phyloP scores from a whole-genome alignment of 495 filamentous ascomycete genomes.

The Tuber calosporum region DNA sequence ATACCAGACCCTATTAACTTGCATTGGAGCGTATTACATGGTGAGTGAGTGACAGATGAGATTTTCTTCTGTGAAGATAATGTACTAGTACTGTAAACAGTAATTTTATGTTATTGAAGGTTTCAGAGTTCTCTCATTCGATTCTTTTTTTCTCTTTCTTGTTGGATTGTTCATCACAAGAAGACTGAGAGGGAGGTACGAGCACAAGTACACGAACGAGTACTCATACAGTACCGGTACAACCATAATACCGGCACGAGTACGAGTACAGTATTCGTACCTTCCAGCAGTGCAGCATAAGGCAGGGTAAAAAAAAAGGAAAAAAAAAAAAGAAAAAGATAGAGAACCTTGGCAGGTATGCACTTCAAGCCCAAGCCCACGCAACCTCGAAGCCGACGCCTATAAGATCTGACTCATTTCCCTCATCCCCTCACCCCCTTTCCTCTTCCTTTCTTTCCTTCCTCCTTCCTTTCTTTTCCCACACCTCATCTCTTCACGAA shows the following conservation, averaged over 20 bases:
- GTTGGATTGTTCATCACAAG: neutral
- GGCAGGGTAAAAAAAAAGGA: no score
- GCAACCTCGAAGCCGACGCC: constrained; percentile 12
- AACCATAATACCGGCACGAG: no score
- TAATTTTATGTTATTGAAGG: no score
- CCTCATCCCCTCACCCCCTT: constrained; percentile 28
- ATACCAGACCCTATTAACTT: neutral
- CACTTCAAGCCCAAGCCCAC: neutral
- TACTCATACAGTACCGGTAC: neutral
- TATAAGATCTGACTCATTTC: constrained; percentile 40
- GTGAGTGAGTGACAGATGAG: neutral
- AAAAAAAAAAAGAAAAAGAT: neutral
- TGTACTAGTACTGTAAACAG: neutral
- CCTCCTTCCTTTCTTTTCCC: constrained; percentile 15
- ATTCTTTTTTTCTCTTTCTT: neutral
- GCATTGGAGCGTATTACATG: neutral
- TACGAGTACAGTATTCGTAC: no score
- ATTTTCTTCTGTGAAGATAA: neutral
- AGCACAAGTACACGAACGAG: neutral
- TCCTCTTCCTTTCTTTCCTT: constrained; percentile 7
- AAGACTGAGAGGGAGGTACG: neutral
- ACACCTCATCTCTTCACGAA: constrained; percentile 6
- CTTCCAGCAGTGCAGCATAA: no score
- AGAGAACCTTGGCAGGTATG: neutral
- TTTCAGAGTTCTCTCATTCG: no score